Conservation (phyloP, 306 rosid genomes). For the Hippophae gyantsensis region DNA sequence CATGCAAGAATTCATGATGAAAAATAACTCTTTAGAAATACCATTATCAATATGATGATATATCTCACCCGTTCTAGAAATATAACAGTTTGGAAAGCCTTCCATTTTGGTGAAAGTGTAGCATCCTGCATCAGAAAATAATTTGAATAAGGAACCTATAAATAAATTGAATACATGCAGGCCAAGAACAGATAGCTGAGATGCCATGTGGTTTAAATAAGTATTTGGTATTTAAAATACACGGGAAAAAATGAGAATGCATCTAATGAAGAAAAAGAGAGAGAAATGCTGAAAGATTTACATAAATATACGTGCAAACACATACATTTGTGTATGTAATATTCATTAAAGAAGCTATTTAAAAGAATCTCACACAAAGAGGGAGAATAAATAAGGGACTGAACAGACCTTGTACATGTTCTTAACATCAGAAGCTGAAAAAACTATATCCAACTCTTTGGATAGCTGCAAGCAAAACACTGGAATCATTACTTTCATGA, state of each 20-base stretch:
- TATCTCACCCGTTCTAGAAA: slow-evolving; percentile 76
- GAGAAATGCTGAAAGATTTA: background rate
- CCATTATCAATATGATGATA: background rate
- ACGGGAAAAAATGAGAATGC: background rate
- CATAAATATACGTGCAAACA: background rate
- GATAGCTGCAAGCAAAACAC: slow-evolving; percentile 30
- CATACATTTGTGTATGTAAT: background rate
- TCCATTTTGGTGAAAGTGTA: slow-evolving; percentile 69
- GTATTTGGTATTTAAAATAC: background rate
- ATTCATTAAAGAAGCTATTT: too few relatives aligned
- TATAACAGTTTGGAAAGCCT: slow-evolving; percentile 74
- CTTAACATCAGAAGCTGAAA: slow-evolving; percentile 47
- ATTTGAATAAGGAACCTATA: slow-evolving; percentile 2
- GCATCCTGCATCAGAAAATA: slow-evolving; percentile 60
- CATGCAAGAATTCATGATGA: background rate
- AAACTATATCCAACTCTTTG: slow-evolving; percentile 21
- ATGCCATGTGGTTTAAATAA: background rate
- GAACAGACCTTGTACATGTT: slow-evolving; percentile 50
- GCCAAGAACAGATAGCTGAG: slow-evolving; percentile 4
- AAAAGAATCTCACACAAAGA: too few relatives aligned
- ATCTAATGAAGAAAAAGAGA: too few relatives aligned
- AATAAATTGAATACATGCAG: background rate
- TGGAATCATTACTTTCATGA: background rate
- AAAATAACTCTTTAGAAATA: slow-evolving; percentile 14
- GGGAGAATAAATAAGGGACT: background rate